Conservation (phyloP, 139 green algal species). For the Dunaliella primolecta region DNA sequence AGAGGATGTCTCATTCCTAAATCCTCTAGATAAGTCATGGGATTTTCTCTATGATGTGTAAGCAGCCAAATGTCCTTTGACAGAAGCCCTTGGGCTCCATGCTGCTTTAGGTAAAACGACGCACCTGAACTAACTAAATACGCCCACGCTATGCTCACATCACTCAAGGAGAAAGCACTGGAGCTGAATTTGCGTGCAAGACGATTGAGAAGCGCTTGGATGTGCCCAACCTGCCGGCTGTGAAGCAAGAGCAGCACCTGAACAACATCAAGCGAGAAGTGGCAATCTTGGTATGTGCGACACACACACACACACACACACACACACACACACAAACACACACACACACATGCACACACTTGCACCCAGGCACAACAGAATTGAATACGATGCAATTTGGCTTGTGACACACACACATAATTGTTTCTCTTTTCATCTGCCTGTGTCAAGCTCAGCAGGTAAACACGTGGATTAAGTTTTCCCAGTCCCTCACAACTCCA, state of each 20-base stretch:
- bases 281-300: conserved; percentile 1
- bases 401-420: no score
- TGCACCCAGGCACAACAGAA: no score
- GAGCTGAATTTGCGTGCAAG: conserved; percentile 78
- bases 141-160: neutral
- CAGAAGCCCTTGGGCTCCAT: no score
- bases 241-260: conserved; percentile 71
- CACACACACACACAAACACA: no score
- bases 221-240: conserved; percentile 52
- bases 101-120: no score
- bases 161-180: conserved; percentile 29
- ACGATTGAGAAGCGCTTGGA: conserved; percentile 69
- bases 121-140: neutral
- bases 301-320: no score
- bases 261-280: conserved; percentile 75
- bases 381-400: no score
- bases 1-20: neutral
- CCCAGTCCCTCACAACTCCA: no score
- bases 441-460: neutral
- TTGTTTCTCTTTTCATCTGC: no score
- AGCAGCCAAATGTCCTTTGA: neutral
- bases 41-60: neutral
- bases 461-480: no score
- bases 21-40: neutral
- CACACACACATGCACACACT: no score